Percentiles rank a stretch among this genome's conserved stretches.
These are phyloP conservation scores for Chamaenerion angustifolium DNA, from an alignment of 345 rosid genomes.

Conservation along the genomic window DNA sequence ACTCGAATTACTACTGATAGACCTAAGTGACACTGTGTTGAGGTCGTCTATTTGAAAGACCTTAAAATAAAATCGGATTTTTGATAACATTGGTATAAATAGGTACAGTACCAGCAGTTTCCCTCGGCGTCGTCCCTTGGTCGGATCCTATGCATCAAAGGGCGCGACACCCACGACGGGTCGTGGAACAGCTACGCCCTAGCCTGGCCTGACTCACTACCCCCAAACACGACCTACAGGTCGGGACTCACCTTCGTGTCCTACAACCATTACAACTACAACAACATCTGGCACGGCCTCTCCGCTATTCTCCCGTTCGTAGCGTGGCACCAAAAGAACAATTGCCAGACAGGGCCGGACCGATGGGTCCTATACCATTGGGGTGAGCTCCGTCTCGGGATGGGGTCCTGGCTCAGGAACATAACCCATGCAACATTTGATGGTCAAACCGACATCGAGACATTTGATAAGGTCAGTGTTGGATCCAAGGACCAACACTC, in stretches of 20 bases:
- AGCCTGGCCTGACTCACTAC: constrained; percentile 53
- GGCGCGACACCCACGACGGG: constrained; percentile 46
- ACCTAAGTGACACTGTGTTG: no score
- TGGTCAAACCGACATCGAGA: constrained; percentile 15
- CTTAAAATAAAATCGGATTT: no score
- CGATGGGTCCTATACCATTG: constrained; percentile 63
- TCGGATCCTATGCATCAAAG: constrained; percentile 51
- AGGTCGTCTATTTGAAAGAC: no score
- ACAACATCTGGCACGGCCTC: constrained; percentile 69
- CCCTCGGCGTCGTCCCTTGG: constrained; percentile 42
- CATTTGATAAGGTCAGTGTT: constrained; percentile 10
- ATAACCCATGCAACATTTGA: constrained; percentile 35
- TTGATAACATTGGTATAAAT: constrained; percentile 1
- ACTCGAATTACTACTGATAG: no score
- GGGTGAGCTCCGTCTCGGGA: constrained; percentile 52
- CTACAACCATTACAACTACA: constrained; percentile 53
- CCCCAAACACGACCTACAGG: constrained; percentile 29
- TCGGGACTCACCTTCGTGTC: constrained; percentile 54
- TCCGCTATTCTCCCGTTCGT: constrained; percentile 42
- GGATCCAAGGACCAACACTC: no score
- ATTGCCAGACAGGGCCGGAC: constrained; percentile 23
- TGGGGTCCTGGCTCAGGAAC: constrained; percentile 35
- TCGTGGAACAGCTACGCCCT: constrained; percentile 63
- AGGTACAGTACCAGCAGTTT: constrained; percentile 52
- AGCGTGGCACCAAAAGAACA: constrained; percentile 40